A percentile compares a stretch with the other conserved stretches of the same genome.
Conservation (phyloP, 1,139 yeast species). For the Spathaspora jeffriesii region DNA sequence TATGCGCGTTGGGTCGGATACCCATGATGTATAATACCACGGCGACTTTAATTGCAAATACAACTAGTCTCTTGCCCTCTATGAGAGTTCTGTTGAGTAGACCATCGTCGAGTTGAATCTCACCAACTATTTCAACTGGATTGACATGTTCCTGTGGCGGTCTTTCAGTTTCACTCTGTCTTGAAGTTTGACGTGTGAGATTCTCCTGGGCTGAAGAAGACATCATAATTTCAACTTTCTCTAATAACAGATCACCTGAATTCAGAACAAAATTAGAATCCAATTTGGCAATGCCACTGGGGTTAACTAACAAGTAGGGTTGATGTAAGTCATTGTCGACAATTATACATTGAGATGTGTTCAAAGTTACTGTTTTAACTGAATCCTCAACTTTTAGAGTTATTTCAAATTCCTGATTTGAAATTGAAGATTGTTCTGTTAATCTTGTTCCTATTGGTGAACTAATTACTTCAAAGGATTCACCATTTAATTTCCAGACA, state of each 20-base stretch:
- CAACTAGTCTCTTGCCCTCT: constrained; percentile 11
- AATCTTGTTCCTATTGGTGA: constrained; percentile 11
- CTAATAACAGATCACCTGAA: constrained; percentile 18
- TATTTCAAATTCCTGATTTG: constrained; percentile 23
- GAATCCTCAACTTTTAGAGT: constrained; percentile 15
- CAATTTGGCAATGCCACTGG: constrained; percentile 33
- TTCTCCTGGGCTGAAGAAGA: constrained; percentile 5
- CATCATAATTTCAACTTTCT: constrained; percentile 21
- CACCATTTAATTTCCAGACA: constrained; percentile 29
- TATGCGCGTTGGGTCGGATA: constrained; percentile 10
- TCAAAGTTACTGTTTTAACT: constrained; percentile 21
- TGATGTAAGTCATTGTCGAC: constrained; percentile 32
- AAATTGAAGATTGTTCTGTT: constrained; percentile 24
- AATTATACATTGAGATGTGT: constrained; percentile 43
- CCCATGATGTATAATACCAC: constrained; percentile 11
- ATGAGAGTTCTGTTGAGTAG: constrained; percentile 8
- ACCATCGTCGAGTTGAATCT: constrained; percentile 6
- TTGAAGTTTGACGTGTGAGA: background rate
- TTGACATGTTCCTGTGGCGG: background rate
- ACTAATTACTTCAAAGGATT: constrained; percentile 23
- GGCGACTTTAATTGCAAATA: constrained; percentile 7
- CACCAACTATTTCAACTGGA: background rate
- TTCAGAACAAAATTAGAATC: constrained; percentile 15
- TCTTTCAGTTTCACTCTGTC: background rate
- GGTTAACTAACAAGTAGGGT: constrained; percentile 42